Conservation (phyloP, 345 rosid genomes). For the Acer negundo region DNA sequence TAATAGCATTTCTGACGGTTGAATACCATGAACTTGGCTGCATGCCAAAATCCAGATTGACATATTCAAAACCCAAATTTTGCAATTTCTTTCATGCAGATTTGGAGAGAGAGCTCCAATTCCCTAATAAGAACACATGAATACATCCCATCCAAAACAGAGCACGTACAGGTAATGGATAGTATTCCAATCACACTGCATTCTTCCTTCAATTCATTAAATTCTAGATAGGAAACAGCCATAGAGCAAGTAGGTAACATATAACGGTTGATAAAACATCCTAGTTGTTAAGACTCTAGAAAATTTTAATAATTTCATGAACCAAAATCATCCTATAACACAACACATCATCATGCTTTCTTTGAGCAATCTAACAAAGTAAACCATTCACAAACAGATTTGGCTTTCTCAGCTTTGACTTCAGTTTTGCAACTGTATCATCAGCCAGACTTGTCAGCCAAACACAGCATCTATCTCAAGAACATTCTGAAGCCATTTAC, state of each 20-base stretch:
- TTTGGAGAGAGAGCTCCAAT: background rate
- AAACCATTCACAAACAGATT: background rate
- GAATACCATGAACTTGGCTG: background rate
- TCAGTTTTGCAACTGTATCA: constrained; percentile 7
- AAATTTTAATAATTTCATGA: background rate
- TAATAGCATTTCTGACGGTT: background rate
- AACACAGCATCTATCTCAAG: background rate
- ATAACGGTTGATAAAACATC: background rate
- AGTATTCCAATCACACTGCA: background rate
- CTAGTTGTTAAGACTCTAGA: background rate
- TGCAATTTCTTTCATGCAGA: background rate
- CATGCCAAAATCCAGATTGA: background rate
- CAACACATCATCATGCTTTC: background rate
- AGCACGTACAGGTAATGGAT: background rate
- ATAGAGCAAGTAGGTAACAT: background rate
- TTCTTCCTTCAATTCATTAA: background rate
- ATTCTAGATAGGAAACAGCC: background rate
- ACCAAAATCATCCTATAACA: background rate
- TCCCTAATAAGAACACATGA: background rate
- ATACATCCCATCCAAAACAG: background rate
- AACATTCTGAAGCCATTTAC: constrained; percentile 1
- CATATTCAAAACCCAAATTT: background rate
- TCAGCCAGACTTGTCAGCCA: background rate
- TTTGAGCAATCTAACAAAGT: background rate
- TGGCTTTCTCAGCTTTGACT: background rate